Evolutionary conservation across 2,329 filamentous ascomycete species (phyloP), one percentile per base, ranked within the genome.

Genomic region (Amauroascus verrucosus): DNA sequence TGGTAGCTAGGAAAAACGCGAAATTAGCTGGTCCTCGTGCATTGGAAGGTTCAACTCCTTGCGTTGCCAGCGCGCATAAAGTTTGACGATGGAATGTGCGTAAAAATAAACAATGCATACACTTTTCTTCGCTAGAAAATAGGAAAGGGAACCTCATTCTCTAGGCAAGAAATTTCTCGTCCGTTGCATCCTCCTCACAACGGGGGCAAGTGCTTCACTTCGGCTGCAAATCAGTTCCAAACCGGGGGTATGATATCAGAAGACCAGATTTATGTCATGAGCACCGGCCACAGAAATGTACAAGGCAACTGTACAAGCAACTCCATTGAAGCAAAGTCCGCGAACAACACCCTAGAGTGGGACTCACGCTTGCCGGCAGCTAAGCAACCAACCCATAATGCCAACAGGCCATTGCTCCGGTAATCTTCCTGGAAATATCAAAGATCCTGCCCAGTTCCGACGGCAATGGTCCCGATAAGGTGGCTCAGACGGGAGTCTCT

Each of bases 311-410:
- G 35, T 18, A 30, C 9, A 5, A 38, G 24, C 24, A 46, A 30
- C 18, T 46, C 44, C 44, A 32, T 11, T 24, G 20, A 43, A 43
- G 40, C 20, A 24, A 16, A 43, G 9, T n/a, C 20, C 22, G 40
- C 40, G 6, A 43, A 43, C 20, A 26, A 18, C 16, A 43, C 1
- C 47, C 7, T 22, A 8, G 9, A 16, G 26, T 16, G 2, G 11
- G 1, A 58, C 13, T 54, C 64, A 68, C 26, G 67, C 65, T 56
- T 66, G 62, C 13, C 62, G 59, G 47, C 65, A 69, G 11, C 59
- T 56, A 1, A 61, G 55, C 1, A 68, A 58, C 64, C 65, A 69
- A 2, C 63, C 66, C 58, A 68, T 59, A 0, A 58, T 59, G 0
- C 65, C 67, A 13, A 68, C 49, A 9, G 55, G 32, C 26, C 45